Evolutionary conservation across 306 rosid genomes (phyloP).

Genomic region (Corylus avellana): DNA sequence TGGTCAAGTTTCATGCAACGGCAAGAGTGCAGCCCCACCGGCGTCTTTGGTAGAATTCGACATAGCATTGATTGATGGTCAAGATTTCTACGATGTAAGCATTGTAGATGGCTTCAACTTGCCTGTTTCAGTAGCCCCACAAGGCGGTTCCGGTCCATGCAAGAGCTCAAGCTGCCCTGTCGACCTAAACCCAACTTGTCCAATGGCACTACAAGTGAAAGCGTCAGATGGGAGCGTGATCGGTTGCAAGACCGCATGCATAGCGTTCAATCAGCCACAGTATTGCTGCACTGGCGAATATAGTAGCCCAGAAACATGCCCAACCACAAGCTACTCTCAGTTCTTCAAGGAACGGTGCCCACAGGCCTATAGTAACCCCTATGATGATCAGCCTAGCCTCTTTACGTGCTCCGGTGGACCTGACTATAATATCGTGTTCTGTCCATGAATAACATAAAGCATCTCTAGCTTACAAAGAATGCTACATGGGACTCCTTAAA

Average conservation of each 20-base stretch:
- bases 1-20: conserved; percentile 37
- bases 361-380: conserved; percentile 52
- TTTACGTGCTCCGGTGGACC: conserved; percentile 44
- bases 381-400: conserved; percentile 29
- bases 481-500: no score
- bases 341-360: conserved; percentile 48
- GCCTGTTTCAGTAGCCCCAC: conserved; percentile 29
- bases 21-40: conserved; percentile 44
- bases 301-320: conserved; percentile 28
- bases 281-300: conserved; percentile 38
- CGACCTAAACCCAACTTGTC: conserved; percentile 33
- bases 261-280: conserved; percentile 29
- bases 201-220: conserved; percentile 25
- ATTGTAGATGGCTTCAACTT: conserved; percentile 49
- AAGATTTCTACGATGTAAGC: conserved; percentile 43
- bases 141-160: conserved; percentile 32
- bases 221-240: conserved; percentile 31
- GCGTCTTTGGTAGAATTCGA: conserved; percentile 39
- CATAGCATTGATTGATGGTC: conserved; percentile 22
- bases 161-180: conserved; percentile 18
- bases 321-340: conserved; percentile 35
- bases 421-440: conserved; percentile 39
- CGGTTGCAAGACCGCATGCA: conserved; percentile 49
- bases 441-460: not conserved
- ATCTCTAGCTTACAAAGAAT: no score